Evolutionary conservation across 179 eudicot genomes (phyloP).

Genomic region (Silene noctiflora): DNA sequence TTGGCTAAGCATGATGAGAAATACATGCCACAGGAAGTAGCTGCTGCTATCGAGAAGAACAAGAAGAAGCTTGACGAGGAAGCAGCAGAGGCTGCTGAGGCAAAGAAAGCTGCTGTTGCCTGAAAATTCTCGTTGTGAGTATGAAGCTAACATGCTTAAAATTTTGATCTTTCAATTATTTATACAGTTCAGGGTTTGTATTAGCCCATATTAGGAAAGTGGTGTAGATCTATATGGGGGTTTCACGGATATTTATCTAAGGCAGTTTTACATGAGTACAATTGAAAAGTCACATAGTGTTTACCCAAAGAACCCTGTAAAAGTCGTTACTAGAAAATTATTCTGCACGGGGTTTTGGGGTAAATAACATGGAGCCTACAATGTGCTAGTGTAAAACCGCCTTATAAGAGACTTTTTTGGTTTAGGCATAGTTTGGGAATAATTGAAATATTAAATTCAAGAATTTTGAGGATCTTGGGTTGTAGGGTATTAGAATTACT

Average conservation of each 20-base stretch:
- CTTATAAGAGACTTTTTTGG: neutral
- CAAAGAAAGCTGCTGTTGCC: constrained; percentile 28
- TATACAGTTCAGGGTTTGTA: constrained; percentile 19
- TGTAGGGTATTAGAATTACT: constrained; percentile 8
- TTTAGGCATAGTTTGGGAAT: constrained; percentile 5
- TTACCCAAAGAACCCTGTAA: neutral
- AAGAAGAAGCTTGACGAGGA: constrained; percentile 59
- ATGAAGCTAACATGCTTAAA: constrained; percentile 13
- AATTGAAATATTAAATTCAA: constrained; percentile 7
- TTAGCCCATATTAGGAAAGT: constrained; percentile 19
- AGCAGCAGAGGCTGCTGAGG: constrained; percentile 42
- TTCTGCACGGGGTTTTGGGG: neutral
- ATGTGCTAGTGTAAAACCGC: neutral
- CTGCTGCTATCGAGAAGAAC: constrained; percentile 80
- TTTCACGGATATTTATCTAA: neutral
- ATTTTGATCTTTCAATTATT: constrained; percentile 15
- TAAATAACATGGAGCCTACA: neutral
- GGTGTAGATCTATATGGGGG: constrained; percentile 17
- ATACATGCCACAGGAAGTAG: constrained; percentile 95
- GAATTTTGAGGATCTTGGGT: constrained; percentile 24
- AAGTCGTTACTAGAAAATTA: neutral
- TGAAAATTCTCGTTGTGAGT: constrained; percentile 26
- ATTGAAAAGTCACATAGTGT: neutral
- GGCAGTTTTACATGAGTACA: neutral
- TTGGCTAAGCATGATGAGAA: constrained; percentile 97